Percentiles rank a stretch among this genome's conserved stretches.
Conservation (phyloP, 495 filamentous ascomycete genomes). For the Rhypophila decipiens region DNA sequence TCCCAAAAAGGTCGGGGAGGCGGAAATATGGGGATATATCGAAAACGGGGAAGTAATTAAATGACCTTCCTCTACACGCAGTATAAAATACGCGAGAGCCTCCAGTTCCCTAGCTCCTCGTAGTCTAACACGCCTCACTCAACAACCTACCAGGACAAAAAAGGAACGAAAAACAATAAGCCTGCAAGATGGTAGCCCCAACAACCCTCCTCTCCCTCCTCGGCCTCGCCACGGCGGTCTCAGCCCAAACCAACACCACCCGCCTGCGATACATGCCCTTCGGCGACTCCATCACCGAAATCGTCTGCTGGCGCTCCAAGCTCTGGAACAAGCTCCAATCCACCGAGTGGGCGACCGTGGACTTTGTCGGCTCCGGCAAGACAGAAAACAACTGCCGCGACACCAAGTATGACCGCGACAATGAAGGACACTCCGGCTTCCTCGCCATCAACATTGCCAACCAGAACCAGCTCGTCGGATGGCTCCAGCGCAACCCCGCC, state of each 20-base stretch:
- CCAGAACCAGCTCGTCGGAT: constrained; percentile 41
- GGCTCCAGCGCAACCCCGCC: constrained; percentile 41
- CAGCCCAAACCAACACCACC: constrained; percentile 17
- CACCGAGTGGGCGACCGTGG: constrained; percentile 32
- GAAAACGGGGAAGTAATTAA: no score
- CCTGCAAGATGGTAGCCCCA: not conserved
- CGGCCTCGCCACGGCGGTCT: not conserved
- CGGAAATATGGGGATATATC: no score
- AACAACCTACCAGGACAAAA: no score
- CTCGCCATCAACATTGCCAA: constrained; percentile 44
- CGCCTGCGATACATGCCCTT: constrained; percentile 42
- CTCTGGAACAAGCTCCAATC: constrained; percentile 40
- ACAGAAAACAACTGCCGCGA: constrained; percentile 32
- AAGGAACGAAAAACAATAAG: no score
- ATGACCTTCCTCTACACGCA: no score
- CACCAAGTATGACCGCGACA: constrained; percentile 38
- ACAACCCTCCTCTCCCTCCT: not conserved
- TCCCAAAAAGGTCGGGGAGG: no score
- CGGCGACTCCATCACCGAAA: constrained; percentile 47
- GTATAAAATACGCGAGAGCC: no score
- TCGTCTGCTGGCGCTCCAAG: constrained; percentile 42
- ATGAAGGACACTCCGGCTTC: constrained; percentile 51
- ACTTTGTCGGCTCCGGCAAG: constrained; percentile 42
- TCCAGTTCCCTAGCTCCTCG: no score
- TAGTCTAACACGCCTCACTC: no score